Conservation (phyloP, 1,284 basidiomycete species). For the Mycosarcoma maydis region DNA sequence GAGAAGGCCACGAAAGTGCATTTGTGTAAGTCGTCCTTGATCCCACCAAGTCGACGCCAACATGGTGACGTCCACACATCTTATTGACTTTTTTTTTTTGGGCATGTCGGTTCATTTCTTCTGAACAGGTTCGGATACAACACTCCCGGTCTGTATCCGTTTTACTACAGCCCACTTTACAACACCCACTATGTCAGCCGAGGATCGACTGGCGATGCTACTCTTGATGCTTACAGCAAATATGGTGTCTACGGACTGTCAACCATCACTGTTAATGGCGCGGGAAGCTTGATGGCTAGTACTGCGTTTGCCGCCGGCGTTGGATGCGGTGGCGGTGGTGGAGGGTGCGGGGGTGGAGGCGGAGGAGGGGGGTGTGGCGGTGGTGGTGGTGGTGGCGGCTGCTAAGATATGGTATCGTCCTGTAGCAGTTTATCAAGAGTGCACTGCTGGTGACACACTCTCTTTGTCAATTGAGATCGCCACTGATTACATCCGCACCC, state of each 20-base stretch:
- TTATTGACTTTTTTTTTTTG: background rate
- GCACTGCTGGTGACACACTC: no score
- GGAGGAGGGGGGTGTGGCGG: slow-evolving; percentile 14
- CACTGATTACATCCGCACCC: no score
- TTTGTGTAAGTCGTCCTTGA: slow-evolving; percentile 32
- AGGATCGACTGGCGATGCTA: slow-evolving; percentile 20
- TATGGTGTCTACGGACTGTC: slow-evolving; percentile 34
- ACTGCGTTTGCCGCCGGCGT: slow-evolving; percentile 4
- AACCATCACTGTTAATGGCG: slow-evolving; percentile 17
- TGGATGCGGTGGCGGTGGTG: slow-evolving; percentile 7
- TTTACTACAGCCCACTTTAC: slow-evolving; percentile 37
- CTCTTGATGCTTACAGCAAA: slow-evolving; percentile 27
- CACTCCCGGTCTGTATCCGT: slow-evolving; percentile 40
- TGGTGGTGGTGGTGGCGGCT: slow-evolving; percentile 21
- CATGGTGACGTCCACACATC: background rate
- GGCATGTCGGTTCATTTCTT: background rate
- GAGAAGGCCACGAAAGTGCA: slow-evolving; percentile 42
- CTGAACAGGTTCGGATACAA: slow-evolving; percentile 39
- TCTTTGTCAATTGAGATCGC: no score
- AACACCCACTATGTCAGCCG: slow-evolving; percentile 23
- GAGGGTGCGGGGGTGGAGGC: slow-evolving; percentile 12
- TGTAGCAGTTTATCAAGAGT: no score
- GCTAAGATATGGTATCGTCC: slow-evolving; percentile 4
- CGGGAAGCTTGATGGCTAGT: slow-evolving; percentile 11
- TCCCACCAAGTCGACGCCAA: background rate